phyloP scores from a whole-genome alignment of 2,329 filamentous ascomycete genomes.

The Sphaerostilbella broomeana region DNA sequence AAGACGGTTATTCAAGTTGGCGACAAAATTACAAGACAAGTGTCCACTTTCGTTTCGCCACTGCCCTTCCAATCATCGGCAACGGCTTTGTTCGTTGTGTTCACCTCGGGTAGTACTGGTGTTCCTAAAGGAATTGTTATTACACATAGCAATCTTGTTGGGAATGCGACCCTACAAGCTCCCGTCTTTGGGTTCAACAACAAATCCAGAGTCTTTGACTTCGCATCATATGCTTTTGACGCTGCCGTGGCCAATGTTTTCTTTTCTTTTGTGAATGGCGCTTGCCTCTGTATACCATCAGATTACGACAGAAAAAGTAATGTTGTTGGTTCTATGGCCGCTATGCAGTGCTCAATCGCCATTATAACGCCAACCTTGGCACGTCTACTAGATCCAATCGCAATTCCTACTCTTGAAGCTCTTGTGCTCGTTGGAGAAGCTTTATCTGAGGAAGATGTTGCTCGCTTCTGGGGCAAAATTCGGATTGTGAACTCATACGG shows the following conservation, averaged over 20 bases:
- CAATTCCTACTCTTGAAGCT: constrained; percentile 10
- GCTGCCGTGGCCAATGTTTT: constrained; percentile 14
- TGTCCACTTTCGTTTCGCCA: too few species aligned
- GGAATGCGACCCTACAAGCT: background rate
- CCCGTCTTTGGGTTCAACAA: background rate
- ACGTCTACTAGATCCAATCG: constrained; percentile 10
- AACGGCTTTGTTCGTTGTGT: too few species aligned
- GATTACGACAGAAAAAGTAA: constrained; percentile 45
- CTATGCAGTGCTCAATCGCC: constrained; percentile 19
- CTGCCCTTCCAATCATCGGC: too few species aligned
- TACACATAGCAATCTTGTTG: constrained; percentile 13
- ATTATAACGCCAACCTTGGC: constrained; percentile 14
- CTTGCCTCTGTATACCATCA: constrained; percentile 46
- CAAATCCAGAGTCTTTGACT: constrained; percentile 17
- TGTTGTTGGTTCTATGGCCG: constrained; percentile 36
- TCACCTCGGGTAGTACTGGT: constrained; percentile 23
- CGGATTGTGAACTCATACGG: constrained; percentile 18
- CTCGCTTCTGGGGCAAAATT: constrained; percentile 8
- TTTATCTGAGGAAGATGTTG: constrained; percentile 3
- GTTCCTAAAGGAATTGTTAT: constrained; percentile 20
- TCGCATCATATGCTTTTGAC: constrained; percentile 20
- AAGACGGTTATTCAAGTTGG: too few species aligned
- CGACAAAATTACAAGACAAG: too few species aligned
- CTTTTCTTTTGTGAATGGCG: constrained; percentile 26
- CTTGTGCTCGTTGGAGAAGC: constrained; percentile 16